A percentile compares a stretch with the other conserved stretches of the same genome.
Evolutionary conservation across 2,329 filamentous ascomycete species (phyloP).

Genomic region (Stachybotrys elegans): DNA sequence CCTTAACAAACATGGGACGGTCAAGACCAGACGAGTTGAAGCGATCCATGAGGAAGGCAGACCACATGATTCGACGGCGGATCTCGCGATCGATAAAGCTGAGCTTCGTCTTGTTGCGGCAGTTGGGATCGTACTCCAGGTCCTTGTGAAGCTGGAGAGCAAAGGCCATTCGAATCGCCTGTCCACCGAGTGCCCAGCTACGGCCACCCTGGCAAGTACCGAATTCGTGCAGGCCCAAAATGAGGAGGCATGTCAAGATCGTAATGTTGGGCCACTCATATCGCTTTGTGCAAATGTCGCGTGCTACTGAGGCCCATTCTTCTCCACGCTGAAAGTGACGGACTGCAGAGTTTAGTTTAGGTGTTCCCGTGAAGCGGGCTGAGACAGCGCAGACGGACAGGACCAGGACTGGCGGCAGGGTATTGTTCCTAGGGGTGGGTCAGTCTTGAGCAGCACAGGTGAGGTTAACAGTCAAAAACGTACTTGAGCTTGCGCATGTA

Average conservation of each 20-base stretch:
- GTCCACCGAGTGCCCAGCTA: slow-evolving; percentile 92
- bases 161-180: slow-evolving; percentile 95
- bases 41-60: slow-evolving; percentile 93
- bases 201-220: slow-evolving; percentile 93
- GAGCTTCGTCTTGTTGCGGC: slow-evolving; percentile 59
- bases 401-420: slow-evolving; percentile 82
- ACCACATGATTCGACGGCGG: slow-evolving; percentile 92
- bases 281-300: slow-evolving; percentile 78
- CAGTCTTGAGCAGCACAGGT: slow-evolving; percentile 4
- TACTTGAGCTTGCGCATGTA: slow-evolving; percentile 84
- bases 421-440: slow-evolving; percentile 32
- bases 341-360: slow-evolving; percentile 68
- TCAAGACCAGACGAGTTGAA: slow-evolving; percentile 96
- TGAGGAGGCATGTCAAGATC: slow-evolving; percentile 82
- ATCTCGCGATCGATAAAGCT: slow-evolving; percentile 95
- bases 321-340: slow-evolving; percentile 80
- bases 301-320: slow-evolving; percentile 82
- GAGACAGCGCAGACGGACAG: slow-evolving; percentile 93
- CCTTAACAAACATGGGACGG: slow-evolving; percentile 83
- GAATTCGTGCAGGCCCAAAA: slow-evolving; percentile 90
- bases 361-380: slow-evolving; percentile 90
- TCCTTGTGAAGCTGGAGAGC: slow-evolving; percentile 91
- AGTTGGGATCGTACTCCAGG: slow-evolving; percentile 72
- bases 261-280: slow-evolving; percentile 97
- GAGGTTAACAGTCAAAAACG: slow-evolving; percentile 20